Percentiles rank a stretch among this genome's conserved stretches.
phyloP scores from a whole-genome alignment of 495 filamentous ascomycete species.

The Choiromyces venosus region DNA sequence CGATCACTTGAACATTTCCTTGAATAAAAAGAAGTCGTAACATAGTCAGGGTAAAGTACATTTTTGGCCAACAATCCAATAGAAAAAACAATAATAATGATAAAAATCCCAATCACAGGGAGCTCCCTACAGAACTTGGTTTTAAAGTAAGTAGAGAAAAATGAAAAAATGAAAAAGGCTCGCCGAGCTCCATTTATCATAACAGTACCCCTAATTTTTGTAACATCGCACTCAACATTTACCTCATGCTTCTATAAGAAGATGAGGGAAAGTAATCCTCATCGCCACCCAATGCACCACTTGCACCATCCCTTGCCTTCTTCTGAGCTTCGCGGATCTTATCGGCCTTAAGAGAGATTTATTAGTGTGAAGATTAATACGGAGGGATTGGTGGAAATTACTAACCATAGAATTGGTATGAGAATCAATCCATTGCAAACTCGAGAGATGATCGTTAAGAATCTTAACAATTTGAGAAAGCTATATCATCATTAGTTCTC shows the following conservation, averaged over 20 bases:
- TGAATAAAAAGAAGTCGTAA: not conserved
- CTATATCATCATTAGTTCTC: slow-evolving; percentile 46
- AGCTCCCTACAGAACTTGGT: not conserved
- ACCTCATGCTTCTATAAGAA: slow-evolving; percentile 48
- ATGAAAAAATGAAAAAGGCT: not conserved
- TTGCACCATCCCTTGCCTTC: slow-evolving; percentile 30
- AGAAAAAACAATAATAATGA: not conserved
- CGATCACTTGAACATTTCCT: not conserved
- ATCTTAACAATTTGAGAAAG: slow-evolving; percentile 93
- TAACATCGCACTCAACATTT: not conserved
- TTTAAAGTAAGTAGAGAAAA: not conserved
- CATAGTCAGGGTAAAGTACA: not conserved
- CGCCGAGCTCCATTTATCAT: not conserved
- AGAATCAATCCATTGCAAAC: slow-evolving; percentile 86
- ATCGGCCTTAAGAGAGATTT: slow-evolving; percentile 20
- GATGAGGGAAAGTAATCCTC: slow-evolving; percentile 98
- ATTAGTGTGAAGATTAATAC: not conserved
- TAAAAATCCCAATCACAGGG: not conserved
- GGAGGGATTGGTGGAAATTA: not conserved
- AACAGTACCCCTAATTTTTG: not conserved
- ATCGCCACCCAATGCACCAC: slow-evolving; percentile 84
- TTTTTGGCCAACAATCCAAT: not conserved
- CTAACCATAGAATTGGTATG: slow-evolving; percentile 30
- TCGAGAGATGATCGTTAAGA: slow-evolving; percentile 84
- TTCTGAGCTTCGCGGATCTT: slow-evolving; percentile 41